phyloP scores from a whole-genome alignment of 148 eudicot genomes.

The Tetragonia tetragonoides region DNA sequence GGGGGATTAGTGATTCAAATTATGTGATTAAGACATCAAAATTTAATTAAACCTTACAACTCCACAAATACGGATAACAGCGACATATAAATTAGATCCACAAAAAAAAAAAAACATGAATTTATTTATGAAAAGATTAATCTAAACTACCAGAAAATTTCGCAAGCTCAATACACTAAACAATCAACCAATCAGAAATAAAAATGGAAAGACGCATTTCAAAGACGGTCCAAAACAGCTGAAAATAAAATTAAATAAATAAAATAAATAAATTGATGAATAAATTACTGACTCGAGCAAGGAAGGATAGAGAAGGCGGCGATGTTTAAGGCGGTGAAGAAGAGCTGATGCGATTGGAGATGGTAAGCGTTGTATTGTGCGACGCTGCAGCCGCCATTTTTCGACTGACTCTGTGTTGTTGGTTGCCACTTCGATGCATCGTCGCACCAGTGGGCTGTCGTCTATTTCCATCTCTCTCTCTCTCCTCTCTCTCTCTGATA shows the following conservation, averaged over 20 bases:
- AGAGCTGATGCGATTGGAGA: slow-evolving; percentile 66
- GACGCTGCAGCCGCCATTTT: slow-evolving; percentile 84
- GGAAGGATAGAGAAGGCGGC: slow-evolving; percentile 75
- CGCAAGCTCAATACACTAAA: background rate
- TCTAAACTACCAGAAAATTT: background rate
- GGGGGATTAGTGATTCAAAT: no score
- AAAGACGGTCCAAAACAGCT: background rate
- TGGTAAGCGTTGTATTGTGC: slow-evolving; percentile 69
- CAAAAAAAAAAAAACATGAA: background rate
- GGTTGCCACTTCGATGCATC: slow-evolving; percentile 66
- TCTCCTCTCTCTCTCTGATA: background rate
- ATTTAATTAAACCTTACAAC: background rate
- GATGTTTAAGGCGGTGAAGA: slow-evolving; percentile 60
- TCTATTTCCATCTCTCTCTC: background rate
- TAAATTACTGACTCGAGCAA: slow-evolving; percentile 59
- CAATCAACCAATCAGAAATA: background rate
- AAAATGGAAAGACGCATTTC: background rate
- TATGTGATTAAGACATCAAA: background rate
- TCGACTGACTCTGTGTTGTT: slow-evolving; percentile 54
- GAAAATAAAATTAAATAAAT: no score
- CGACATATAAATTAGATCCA: background rate
- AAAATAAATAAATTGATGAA: no score
- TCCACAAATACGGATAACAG: background rate
- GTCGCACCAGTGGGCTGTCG: slow-evolving; percentile 42
- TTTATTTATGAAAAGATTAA: background rate